Evolutionary conservation across 2,329 filamentous ascomycete genomes (phyloP).

Genomic region (Dactylonectria macrodidyma): DNA sequence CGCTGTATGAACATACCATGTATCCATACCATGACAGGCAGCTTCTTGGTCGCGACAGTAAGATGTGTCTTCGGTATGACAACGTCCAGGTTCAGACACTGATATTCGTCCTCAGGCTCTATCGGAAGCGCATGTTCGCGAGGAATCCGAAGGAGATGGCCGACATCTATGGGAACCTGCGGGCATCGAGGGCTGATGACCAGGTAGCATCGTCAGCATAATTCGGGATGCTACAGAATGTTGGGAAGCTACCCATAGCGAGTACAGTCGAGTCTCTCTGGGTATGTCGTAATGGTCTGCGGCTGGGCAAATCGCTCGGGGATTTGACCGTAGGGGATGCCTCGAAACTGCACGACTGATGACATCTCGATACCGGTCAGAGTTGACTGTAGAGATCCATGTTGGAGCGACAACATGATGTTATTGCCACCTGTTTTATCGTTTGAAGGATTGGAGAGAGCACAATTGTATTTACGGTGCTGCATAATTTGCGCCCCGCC

Average conservation of each 20-base stretch:
- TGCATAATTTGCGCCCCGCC: too few species aligned
- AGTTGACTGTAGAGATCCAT: not conserved
- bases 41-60: slow-evolving; percentile 8
- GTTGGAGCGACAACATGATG: not conserved
- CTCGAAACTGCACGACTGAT: slow-evolving; percentile 19
- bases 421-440: not conserved
- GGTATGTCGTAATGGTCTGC: not conserved
- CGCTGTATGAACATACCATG: slow-evolving; percentile 50
- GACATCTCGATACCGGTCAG: slow-evolving; percentile 5
- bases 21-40: slow-evolving; percentile 62
- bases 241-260: slow-evolving; percentile 13
- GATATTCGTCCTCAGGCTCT: slow-evolving; percentile 58
- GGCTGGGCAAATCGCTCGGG: slow-evolving; percentile 18
- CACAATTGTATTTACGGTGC: too few species aligned
- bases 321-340: slow-evolving; percentile 28
- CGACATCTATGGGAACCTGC: slow-evolving; percentile 57
- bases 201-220: not conserved
- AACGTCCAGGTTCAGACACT: slow-evolving; percentile 60
- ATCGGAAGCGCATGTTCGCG: slow-evolving; percentile 44
- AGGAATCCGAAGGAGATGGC: slow-evolving; percentile 59
- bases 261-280: slow-evolving; percentile 21
- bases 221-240: not conserved
- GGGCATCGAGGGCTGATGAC: slow-evolving; percentile 59
- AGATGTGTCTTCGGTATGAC: slow-evolving; percentile 49
- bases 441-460: too few species aligned